These are phyloP conservation scores for Amanita muscaria DNA, from an alignment of 768 basidiomycete genomes.

Conservation along the genomic window DNA sequence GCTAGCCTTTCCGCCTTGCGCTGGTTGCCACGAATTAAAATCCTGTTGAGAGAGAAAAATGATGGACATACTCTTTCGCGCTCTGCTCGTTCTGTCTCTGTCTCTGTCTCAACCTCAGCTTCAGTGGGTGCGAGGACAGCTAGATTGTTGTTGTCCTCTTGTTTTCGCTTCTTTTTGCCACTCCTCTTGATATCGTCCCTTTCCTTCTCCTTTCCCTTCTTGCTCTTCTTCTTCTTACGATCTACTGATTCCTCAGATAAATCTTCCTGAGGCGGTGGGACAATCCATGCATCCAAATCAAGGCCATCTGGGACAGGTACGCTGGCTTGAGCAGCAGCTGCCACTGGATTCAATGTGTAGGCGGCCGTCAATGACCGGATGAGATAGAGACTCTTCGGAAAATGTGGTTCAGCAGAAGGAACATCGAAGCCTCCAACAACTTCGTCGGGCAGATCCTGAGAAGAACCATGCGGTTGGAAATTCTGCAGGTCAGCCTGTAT, in stretches of 20 bases:
- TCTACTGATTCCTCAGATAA: constrained; percentile 36
- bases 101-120: constrained; percentile 45
- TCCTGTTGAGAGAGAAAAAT: neutral
- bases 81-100: constrained; percentile 49
- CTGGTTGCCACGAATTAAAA: constrained; percentile 30
- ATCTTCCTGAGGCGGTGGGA: constrained; percentile 48
- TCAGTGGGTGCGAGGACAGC: constrained; percentile 30
- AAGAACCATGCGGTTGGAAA: constrained; percentile 34
- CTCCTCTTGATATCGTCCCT: constrained; percentile 27
- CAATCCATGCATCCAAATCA: constrained; percentile 80
- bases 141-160: constrained; percentile 17
- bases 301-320: constrained; percentile 79
- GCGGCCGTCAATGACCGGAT: constrained; percentile 69
- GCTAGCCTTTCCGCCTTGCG: constrained; percentile 68
- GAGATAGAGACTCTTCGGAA: constrained; percentile 86
- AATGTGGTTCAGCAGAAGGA: constrained; percentile 36
- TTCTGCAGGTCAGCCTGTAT: constrained; percentile 62
- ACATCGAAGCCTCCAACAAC: constrained; percentile 30
- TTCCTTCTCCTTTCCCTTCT: constrained; percentile 34
- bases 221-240: constrained; percentile 47
- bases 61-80: constrained; percentile 49
- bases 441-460: constrained; percentile 27
- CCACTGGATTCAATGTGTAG: constrained; percentile 85
- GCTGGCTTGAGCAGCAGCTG: constrained; percentile 66
- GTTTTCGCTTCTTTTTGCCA: constrained; percentile 26